phyloP scores from a whole-genome alignment of 1,139 yeast species.

The Dujonia santamariae region DNA sequence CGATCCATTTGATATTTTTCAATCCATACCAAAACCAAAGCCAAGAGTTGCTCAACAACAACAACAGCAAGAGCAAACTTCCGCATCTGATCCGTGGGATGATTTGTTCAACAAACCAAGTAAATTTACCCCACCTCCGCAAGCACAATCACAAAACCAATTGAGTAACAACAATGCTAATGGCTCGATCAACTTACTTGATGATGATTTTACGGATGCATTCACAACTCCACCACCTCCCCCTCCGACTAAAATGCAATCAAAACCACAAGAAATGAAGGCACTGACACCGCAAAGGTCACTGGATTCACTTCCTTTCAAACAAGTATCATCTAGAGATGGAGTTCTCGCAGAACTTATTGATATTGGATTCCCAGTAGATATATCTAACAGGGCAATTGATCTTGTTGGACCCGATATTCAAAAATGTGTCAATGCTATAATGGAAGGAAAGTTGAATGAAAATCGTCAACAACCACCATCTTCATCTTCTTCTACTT shows the following conservation, averaged over 20 bases:
- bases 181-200: conserved; percentile 22
- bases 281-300: not conserved
- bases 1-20: not conserved
- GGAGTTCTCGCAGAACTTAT: conserved; percentile 64
- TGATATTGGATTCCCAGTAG: conserved; percentile 75
- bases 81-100: conserved; percentile 20
- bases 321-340: conserved; percentile 28
- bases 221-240: conserved; percentile 15
- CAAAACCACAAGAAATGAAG: no score
- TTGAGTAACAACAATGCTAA: not conserved
- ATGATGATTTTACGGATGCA: conserved; percentile 45
- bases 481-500: not conserved
- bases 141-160: not conserved
- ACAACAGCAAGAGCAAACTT: not conserved
- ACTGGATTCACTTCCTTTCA: not conserved
- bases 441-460: conserved; percentile 44
- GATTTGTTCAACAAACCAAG: conserved; percentile 11
- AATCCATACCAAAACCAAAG: not conserved
- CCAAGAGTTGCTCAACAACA: not conserved
- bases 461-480: conserved; percentile 3
- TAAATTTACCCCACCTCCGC: not conserved
- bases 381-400: conserved; percentile 61
- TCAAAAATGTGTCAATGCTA: conserved; percentile 62
- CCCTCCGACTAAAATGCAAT: no score
- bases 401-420: conserved; percentile 55